A percentile compares a stretch with the other conserved stretches of the same genome.
These are phyloP conservation scores for Conticribra weissflogii DNA, from an alignment of 108 stramenopile genomes.

Conservation along the genomic window DNA sequence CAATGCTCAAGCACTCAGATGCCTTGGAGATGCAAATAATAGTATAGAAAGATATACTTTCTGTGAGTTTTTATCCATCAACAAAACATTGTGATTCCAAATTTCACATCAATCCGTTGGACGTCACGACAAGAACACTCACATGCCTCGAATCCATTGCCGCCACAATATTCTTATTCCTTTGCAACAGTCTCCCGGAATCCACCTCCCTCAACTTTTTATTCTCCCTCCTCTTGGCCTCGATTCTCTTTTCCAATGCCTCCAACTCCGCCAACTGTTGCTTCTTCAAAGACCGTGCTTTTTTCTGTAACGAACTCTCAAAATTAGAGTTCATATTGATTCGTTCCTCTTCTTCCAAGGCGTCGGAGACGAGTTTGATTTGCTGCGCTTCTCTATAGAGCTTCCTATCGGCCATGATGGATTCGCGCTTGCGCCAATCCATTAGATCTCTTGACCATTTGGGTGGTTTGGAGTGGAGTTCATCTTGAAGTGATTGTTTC, in stretches of 20 bases:
- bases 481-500: not conserved
- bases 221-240: conserved; percentile 8
- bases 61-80: too few species aligned
- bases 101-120: too few species aligned
- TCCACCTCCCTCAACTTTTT: not conserved
- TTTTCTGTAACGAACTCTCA: not conserved
- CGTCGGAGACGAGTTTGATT: conserved; percentile 17
- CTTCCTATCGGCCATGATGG: conserved; percentile 12
- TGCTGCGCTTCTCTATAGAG: conserved; percentile 22
- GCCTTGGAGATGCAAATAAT: too few species aligned
- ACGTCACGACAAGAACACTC: too few species aligned
- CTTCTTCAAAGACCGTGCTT: conserved; percentile 4
- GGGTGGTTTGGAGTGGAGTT: conserved; percentile 4
- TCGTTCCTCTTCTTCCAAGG: conserved; percentile 8
- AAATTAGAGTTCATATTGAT: conserved; percentile 19
- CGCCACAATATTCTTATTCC: conserved; percentile 15
- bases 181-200: conserved; percentile 1
- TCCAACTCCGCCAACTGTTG: conserved; percentile 8
- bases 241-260: conserved; percentile 8
- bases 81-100: too few species aligned
- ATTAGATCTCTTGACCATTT: conserved; percentile 23
- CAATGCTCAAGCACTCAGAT: too few species aligned
- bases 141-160: conserved; percentile 3
- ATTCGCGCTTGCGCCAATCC: conserved; percentile 8
- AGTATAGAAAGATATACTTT: too few species aligned